Percentiles rank a stretch among this genome's conserved stretches.
phyloP scores from a whole-genome alignment of 2,329 filamentous ascomycete species.

The Pyrenophora seminiperda region DNA sequence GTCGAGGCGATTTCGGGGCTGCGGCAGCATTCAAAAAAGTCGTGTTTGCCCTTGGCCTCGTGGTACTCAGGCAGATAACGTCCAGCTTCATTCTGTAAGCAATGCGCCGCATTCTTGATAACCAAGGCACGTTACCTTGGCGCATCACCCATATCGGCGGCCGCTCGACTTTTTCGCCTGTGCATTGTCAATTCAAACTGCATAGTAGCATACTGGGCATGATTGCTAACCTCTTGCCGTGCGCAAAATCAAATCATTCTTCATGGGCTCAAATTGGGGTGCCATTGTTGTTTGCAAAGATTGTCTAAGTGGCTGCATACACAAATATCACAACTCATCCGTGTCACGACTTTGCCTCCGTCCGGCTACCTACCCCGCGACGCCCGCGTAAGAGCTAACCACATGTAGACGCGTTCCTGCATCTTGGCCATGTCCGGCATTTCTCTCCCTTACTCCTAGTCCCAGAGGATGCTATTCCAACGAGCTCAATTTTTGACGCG shows the following conservation, averaged over 20 bases:
- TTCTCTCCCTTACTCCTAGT: conserved; percentile 1
- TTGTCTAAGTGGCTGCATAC: conserved; percentile 10
- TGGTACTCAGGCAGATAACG: conserved; percentile 98
- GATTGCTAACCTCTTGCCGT: conserved; percentile 77
- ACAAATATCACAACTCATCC: conserved; percentile 15
- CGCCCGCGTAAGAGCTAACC: conserved; percentile 20
- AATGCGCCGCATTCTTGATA: not conserved
- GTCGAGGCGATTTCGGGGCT: conserved; percentile 90
- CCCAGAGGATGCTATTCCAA: conserved; percentile 25
- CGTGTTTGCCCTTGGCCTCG: conserved; percentile 83
- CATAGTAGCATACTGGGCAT: not conserved
- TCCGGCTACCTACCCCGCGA: conserved; percentile 37
- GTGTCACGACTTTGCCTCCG: conserved; percentile 14
- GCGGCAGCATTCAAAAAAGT: conserved; percentile 98
- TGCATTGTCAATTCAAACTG: conserved; percentile 23
- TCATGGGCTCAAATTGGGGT: conserved; percentile 76
- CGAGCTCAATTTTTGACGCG: conserved; percentile 16
- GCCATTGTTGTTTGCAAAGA: conserved; percentile 59
- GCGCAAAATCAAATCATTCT: conserved; percentile 91
- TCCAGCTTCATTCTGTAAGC: conserved; percentile 66
- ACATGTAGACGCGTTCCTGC: conserved; percentile 28
- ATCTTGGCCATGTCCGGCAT: conserved; percentile 4
- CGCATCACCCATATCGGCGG: conserved; percentile 99
- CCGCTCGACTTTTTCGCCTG: conserved; percentile 87
- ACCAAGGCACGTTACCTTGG: conserved; percentile 68